These are phyloP conservation scores for Pisolithus tinctorius DNA, from an alignment of 768 basidiomycete species.

Conservation along the genomic window DNA sequence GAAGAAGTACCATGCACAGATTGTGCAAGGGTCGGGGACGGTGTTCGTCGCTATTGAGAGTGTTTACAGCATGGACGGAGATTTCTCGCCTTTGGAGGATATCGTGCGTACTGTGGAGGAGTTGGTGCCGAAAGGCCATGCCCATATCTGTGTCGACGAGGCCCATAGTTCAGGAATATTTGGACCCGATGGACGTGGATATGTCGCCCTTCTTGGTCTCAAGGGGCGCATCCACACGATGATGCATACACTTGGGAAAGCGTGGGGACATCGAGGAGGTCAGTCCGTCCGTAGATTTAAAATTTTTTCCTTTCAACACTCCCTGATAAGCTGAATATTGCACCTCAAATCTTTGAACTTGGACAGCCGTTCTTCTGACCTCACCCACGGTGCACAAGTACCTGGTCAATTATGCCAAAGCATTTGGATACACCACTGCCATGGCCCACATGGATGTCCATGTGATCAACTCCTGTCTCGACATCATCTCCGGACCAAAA, in stretches of 20 bases:
- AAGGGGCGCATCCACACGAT: conserved; percentile 37
- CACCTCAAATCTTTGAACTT: background rate
- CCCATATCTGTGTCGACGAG: conserved; percentile 48
- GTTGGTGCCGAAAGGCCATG: conserved; percentile 29
- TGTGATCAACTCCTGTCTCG: conserved; percentile 36
- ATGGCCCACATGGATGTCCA: conserved; percentile 17
- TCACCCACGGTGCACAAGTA: conserved; percentile 13
- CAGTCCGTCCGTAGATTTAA: background rate
- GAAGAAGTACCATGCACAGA: conserved; percentile 15
- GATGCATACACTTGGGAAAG: conserved; percentile 51
- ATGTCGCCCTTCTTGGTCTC: conserved; percentile 35
- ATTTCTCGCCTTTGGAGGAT: conserved; percentile 39
- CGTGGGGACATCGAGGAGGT: conserved; percentile 17
- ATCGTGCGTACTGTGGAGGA: conserved; percentile 35
- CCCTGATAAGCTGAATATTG: background rate
- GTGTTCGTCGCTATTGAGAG: conserved; percentile 48
- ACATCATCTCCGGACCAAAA: conserved; percentile 6
- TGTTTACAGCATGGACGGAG: conserved; percentile 59
- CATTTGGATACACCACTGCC: conserved; percentile 17
- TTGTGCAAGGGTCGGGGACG: conserved; percentile 20
- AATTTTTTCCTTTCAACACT: background rate
- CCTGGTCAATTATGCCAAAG: conserved; percentile 15
- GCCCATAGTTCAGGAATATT: conserved; percentile 53
- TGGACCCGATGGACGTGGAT: conserved; percentile 41
- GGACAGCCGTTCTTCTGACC: conserved; percentile 14